Conservation (phyloP, 108 stramenopile genomes). For the Licmophora abbreviata region DNA sequence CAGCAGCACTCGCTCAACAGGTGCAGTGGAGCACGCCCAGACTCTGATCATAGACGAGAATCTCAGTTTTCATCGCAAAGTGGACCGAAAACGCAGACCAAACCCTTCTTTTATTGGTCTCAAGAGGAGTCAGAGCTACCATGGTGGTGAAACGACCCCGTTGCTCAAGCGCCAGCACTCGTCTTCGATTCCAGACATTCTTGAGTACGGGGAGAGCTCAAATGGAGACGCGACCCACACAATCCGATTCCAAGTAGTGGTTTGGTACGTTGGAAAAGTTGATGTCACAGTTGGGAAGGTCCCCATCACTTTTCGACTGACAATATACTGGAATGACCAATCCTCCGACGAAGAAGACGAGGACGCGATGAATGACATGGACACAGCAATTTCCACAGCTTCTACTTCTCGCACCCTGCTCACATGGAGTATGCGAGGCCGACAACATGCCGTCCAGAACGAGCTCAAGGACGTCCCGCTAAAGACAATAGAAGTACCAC, state of each 20-base stretch:
- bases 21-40: too few species aligned
- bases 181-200: too few species aligned
- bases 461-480: slow-evolving; percentile 1
- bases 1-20: too few species aligned
- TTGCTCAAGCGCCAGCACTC: too few species aligned
- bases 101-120: too few species aligned
- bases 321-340: slow-evolving; percentile 30
- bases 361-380: background rate
- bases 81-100: too few species aligned
- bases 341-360: background rate
- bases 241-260: slow-evolving; percentile 38
- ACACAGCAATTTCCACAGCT: background rate
- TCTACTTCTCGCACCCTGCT: background rate
- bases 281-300: slow-evolving; percentile 26
- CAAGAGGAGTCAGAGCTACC: too few species aligned
- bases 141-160: too few species aligned
- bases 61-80: too few species aligned
- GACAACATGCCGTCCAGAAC: slow-evolving; percentile 10
- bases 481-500: slow-evolving; percentile 28
- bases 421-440: slow-evolving; percentile 16
- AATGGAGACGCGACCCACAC: too few species aligned
- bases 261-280: slow-evolving; percentile 31
- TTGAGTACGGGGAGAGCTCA: too few species aligned
- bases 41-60: too few species aligned
- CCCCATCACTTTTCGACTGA: slow-evolving; percentile 37